Percentiles rank a stretch among this genome's conserved stretches.
Conservation (phyloP, 1,139 yeast genomes). For the Lodderomyces oxycetoniae region DNA sequence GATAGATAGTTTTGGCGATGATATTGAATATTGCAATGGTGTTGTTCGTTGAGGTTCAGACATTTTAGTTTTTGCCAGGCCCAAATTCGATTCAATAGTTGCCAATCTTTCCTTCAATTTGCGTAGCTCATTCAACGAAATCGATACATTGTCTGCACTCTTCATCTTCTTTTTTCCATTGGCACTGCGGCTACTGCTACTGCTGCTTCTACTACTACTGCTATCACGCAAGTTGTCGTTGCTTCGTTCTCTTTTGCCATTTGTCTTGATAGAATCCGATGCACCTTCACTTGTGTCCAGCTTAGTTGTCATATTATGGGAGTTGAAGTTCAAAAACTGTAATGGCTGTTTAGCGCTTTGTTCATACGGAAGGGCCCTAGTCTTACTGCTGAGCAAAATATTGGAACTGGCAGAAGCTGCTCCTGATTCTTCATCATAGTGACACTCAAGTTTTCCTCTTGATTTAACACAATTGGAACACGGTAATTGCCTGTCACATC, state of each 20-base stretch:
- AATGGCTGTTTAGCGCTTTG: constrained; percentile 26
- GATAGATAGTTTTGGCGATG: constrained; percentile 6
- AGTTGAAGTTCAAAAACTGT: constrained; percentile 7
- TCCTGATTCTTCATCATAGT: constrained; percentile 19
- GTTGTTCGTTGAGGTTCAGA: too few species aligned
- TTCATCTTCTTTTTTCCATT: constrained; percentile 1
- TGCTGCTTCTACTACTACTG: not conserved
- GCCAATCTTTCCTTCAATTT: constrained; percentile 23
- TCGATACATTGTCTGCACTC: constrained; percentile 9
- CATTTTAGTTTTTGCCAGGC: not conserved
- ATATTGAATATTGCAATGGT: not conserved
- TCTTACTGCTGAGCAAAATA: not conserved
- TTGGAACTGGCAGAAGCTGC: not conserved
- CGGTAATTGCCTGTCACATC: constrained; percentile 35
- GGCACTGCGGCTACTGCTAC: not conserved
- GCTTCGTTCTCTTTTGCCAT: not conserved
- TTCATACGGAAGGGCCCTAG: constrained; percentile 20
- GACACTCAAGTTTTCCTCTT: constrained; percentile 21
- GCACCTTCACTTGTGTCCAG: not conserved
- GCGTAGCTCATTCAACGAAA: constrained; percentile 21
- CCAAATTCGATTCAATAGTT: constrained; percentile 18
- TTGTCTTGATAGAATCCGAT: not conserved
- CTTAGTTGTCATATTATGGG: not conserved
- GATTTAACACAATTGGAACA: constrained; percentile 33
- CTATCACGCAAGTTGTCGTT: too few species aligned